These are phyloP conservation scores for Teratosphaeria viscida DNA, from an alignment of 2,329 filamentous ascomycete genomes.

Conservation along the genomic window DNA sequence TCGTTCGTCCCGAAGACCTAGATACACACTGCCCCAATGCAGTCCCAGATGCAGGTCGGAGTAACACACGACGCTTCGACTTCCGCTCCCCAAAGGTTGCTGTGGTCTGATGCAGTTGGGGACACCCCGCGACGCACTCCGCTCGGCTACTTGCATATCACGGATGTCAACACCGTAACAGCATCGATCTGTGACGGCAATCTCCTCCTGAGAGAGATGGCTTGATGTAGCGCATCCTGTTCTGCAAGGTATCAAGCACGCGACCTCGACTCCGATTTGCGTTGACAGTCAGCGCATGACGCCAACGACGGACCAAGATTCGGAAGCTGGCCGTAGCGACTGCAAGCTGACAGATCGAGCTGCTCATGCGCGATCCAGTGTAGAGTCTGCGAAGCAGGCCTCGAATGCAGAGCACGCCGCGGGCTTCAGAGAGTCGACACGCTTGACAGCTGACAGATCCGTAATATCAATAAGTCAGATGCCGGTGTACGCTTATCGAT, in stretches of 20 bases:
- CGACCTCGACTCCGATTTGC: background rate
- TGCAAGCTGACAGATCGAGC: background rate
- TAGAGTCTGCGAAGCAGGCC: background rate
- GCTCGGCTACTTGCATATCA: constrained; percentile 4
- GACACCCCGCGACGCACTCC: background rate
- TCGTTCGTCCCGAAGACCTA: background rate
- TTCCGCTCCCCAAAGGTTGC: background rate
- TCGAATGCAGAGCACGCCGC: no score
- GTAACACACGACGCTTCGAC: constrained; percentile 3
- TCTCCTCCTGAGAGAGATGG: background rate
- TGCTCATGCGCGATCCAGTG: background rate
- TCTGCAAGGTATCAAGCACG: background rate
- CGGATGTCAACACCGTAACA: background rate
- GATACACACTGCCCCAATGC: constrained; percentile 2
- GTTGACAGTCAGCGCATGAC: background rate
- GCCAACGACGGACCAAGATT: background rate
- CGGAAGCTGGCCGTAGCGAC: background rate
- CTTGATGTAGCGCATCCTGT: background rate
- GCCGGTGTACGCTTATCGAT: background rate
- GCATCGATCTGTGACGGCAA: background rate
- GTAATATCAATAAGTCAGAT: background rate
- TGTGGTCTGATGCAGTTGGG: background rate
- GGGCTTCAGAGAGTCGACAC: background rate
- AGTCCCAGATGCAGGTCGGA: constrained; percentile 7
- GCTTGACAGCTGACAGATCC: background rate